Evolutionary conservation across 2,329 filamentous ascomycete species (phyloP).

Genomic region (Coniochaeta hoffmannii): DNA sequence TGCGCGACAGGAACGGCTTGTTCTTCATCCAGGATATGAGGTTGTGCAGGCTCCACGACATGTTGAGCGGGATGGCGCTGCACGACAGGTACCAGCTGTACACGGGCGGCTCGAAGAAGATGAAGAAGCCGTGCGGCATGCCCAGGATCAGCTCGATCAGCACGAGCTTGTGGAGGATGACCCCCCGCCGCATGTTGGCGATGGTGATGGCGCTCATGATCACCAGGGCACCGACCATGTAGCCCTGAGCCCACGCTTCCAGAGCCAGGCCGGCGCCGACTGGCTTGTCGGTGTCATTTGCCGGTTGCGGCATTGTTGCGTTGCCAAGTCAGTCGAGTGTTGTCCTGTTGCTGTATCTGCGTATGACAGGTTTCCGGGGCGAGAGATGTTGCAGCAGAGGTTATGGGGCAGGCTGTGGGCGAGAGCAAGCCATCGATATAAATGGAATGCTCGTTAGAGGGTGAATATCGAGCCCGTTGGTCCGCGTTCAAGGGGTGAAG

Average conservation of each 20-base stretch:
- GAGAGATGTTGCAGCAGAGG: neutral
- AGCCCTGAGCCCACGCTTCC: slow-evolving; percentile 39
- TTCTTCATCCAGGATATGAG: slow-evolving; percentile 63
- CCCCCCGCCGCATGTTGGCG: slow-evolving; percentile 38
- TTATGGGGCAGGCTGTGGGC: neutral
- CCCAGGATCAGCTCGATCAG: slow-evolving; percentile 40
- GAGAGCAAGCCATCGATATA: neutral
- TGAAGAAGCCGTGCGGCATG: slow-evolving; percentile 50
- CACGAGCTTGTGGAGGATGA: slow-evolving; percentile 43
- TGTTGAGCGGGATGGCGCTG: slow-evolving; percentile 52
- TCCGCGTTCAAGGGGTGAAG: neutral
- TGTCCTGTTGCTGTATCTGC: neutral
- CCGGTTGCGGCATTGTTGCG: neutral
- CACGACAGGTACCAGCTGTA: slow-evolving; percentile 59
- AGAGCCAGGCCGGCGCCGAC: slow-evolving; percentile 13
- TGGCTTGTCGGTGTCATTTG: neutral
- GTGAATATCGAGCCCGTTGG: neutral
- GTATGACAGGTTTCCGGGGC: neutral
- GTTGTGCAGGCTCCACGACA: slow-evolving; percentile 59
- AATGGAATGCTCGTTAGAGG: neutral
- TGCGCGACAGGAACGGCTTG: slow-evolving; percentile 46
- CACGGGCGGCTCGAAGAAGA: slow-evolving; percentile 41
- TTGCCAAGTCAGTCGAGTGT: neutral
- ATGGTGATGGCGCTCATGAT: slow-evolving; percentile 40
- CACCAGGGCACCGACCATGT: slow-evolving; percentile 39